Evolutionary conservation across 2,329 filamentous ascomycete species (phyloP).

Genomic region (Chalaropsis ovoidea): DNA sequence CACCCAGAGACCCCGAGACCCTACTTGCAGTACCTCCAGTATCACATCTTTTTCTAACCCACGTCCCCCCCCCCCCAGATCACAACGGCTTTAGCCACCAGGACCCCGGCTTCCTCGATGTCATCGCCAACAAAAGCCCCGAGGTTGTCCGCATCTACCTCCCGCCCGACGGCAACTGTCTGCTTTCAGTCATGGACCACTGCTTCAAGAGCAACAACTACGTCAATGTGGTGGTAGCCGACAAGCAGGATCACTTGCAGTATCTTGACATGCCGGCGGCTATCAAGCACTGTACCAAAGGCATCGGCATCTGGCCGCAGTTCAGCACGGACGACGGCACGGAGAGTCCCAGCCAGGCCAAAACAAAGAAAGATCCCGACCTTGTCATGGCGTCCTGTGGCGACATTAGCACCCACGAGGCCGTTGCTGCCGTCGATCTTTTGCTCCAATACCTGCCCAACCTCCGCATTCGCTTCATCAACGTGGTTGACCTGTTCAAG

Average conservation of each 20-base stretch:
- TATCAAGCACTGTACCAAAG: conserved; percentile 66
- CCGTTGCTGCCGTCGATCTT: conserved; percentile 63
- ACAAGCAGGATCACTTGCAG: conserved; percentile 70
- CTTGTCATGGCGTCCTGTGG: conserved; percentile 67
- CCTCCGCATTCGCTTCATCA: conserved; percentile 68
- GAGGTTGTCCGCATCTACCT: conserved; percentile 74
- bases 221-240: conserved; percentile 69
- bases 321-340: conserved; percentile 59
- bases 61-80: conserved; percentile 35
- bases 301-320: conserved; percentile 66
- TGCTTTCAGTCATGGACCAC: conserved; percentile 66
- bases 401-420: conserved; percentile 63
- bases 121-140: conserved; percentile 69
- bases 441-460: conserved; percentile 61
- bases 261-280: conserved; percentile 65
- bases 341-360: conserved; percentile 9
- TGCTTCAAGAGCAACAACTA: conserved; percentile 65
- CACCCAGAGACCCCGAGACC: no score
- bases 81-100: conserved; percentile 79
- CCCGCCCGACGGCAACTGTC: conserved; percentile 67
- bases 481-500: conserved; percentile 72
- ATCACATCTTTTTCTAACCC: background rate
- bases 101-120: conserved; percentile 69
- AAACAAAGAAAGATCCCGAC: conserved; percentile 47
- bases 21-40: background rate